Percentiles rank a stretch among this genome's conserved stretches.
These are phyloP conservation scores for Grammothele lineata DNA, from an alignment of 768 basidiomycete genomes.

Conservation along the genomic window DNA sequence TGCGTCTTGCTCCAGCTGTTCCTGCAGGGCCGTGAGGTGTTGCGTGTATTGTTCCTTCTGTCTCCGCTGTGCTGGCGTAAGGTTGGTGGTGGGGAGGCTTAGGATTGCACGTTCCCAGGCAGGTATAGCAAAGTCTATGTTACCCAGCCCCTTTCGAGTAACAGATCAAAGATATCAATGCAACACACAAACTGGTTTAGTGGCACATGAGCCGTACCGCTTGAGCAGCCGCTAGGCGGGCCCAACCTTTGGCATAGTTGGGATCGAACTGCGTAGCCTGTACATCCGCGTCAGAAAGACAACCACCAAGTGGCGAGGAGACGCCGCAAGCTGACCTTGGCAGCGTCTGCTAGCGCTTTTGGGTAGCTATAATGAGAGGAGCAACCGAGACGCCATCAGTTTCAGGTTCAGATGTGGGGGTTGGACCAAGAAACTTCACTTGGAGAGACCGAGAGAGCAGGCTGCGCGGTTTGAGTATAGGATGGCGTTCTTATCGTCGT, in stretches of 20 bases:
- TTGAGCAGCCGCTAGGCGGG: conserved; percentile 12
- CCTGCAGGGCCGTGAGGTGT: conserved; percentile 1
- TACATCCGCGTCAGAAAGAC: background rate
- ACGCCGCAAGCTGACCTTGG: too few species aligned
- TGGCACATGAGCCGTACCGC: conserved; percentile 7
- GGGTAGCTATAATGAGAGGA: too few species aligned
- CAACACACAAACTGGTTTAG: too few species aligned
- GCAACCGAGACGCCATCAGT: too few species aligned
- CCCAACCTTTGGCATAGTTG: conserved; percentile 20
- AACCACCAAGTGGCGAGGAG: too few species aligned
- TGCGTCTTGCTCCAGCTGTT: background rate
- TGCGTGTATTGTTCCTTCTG: conserved; percentile 30
- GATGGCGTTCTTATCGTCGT: conserved; percentile 33
- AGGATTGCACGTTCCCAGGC: conserved; percentile 27
- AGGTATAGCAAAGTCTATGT: conserved; percentile 4
- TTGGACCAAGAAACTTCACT: too few species aligned
- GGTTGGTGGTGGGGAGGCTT: conserved; percentile 25
- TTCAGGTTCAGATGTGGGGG: too few species aligned
- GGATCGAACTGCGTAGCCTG: conserved; percentile 21
- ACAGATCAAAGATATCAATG: background rate
- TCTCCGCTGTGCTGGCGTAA: conserved; percentile 27
- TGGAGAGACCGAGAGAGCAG: conserved; percentile 31
- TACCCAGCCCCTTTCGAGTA: conserved; percentile 6
- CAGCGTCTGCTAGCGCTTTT: too few species aligned
- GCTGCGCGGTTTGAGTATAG: conserved; percentile 44